Conservation (phyloP, 768 basidiomycete species). For the Xerocomus spinulosus region DNA sequence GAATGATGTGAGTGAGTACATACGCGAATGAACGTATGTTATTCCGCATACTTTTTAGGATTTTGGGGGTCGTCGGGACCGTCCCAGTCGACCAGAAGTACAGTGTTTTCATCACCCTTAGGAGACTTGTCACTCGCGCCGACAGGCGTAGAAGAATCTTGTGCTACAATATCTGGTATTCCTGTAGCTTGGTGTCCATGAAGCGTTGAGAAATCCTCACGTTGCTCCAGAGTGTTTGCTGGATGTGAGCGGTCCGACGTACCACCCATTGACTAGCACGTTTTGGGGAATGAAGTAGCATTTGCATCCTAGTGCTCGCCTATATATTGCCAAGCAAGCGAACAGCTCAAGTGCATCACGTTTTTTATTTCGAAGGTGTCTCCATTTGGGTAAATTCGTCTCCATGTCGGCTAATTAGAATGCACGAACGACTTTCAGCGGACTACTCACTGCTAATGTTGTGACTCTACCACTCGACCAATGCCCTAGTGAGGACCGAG, state of each 20-base stretch:
- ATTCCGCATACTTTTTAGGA: constrained; percentile 48
- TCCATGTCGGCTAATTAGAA: no score
- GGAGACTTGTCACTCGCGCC: not conserved
- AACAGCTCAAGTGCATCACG: no score
- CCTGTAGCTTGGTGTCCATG: not conserved
- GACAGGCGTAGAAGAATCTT: not conserved
- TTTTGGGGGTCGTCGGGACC: constrained; percentile 55
- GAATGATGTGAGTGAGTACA: not conserved
- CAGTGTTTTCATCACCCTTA: not conserved
- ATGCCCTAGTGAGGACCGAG: no score
- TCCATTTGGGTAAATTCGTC: no score
- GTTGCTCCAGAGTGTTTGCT: not conserved
- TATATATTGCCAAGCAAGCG: no score
- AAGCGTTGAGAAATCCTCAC: constrained; percentile 10
- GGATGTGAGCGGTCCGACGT: not conserved
- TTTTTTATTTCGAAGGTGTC: no score
- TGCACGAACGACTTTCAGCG: no score
- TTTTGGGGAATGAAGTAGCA: not conserved
- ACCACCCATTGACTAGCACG: not conserved
- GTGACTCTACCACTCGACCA: no score
- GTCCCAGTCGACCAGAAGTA: constrained; percentile 55
- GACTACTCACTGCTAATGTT: no score
- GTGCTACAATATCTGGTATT: not conserved
- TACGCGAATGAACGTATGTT: not conserved
- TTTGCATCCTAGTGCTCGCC: not conserved